Evolutionary conservation across 1,284 basidiomycete species (phyloP).

Genomic region (Heliocybe sulcata): DNA sequence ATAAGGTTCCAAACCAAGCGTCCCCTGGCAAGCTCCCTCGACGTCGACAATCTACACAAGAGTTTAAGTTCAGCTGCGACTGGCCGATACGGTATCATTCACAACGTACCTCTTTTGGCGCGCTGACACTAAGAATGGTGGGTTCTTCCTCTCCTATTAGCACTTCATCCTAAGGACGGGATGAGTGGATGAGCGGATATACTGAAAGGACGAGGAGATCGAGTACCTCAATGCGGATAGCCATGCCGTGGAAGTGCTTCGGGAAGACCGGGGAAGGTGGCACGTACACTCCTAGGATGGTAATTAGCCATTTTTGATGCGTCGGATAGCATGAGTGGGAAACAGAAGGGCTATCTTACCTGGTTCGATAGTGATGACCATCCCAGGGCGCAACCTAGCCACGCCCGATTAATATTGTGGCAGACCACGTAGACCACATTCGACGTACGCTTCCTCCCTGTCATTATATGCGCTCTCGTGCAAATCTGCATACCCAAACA

Average conservation of each 20-base stretch:
- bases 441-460: constrained; percentile 29
- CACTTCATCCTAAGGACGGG: constrained; percentile 66
- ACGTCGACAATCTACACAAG: constrained; percentile 63
- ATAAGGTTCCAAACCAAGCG: constrained; percentile 59
- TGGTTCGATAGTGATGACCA: constrained; percentile 85
- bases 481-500: constrained; percentile 43
- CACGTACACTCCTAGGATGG: constrained; percentile 84
- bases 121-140: constrained; percentile 65
- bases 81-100: neutral
- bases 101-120: constrained; percentile 77
- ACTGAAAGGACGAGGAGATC: neutral
- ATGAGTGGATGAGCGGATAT: neutral
- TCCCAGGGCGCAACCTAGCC: constrained; percentile 61
- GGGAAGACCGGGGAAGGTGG: constrained; percentile 75
- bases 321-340: too few relatives aligned
- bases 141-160: constrained; percentile 66
- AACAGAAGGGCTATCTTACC: constrained; percentile 30
- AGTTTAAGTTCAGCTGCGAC: constrained; percentile 1
- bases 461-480: constrained; percentile 65
- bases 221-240: constrained; percentile 79
- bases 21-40: constrained; percentile 81
- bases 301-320: too few relatives aligned
- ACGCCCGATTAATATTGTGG: constrained; percentile 3
- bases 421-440: constrained; percentile 4
- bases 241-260: constrained; percentile 81